Base-by-base conservation (phyloP, 495 filamentous ascomycete genomes). In the Halenospora varia region DNA sequence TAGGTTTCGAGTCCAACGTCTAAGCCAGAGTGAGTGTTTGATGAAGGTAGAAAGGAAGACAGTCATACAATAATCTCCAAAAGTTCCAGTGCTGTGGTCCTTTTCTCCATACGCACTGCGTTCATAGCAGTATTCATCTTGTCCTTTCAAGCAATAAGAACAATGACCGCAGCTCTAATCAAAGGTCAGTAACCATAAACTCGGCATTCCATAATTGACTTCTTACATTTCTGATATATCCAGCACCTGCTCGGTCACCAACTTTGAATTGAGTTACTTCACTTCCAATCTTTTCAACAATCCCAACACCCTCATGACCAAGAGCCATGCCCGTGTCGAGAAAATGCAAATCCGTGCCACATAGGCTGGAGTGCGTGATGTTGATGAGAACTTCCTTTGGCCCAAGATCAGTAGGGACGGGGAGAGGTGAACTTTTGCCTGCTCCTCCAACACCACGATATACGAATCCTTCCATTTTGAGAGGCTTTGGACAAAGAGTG, bases 291-390 rank as follows among this genome's bases (percentile, higher is more conserved):
- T 63, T 41, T 13, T 71, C 58, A 1, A 77, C 73, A 8, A 71
- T 61, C 1, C 76, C 76, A 24, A 70, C 68, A 65, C 76, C 73
- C 53, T 78, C 77, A 45, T 73, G 69, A 10, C 77, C 77, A 15
- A 77, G 70, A 39, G 75, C 73, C 17, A 63, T 64, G 13, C 67
- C 70, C 9, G 51, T 57, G 3, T 54, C 59, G 1, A 74, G 59
- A 29, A 68, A 65, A 55, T 73, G 70, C 46, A 71, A 44, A 56
- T 77, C 74, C 1, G 67, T 71, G 44, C 71, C 72, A 60, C 74
- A 77, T 56, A 77, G 65, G 42, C 76, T 72, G 23, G 75, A 75
- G 53, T 76, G 71, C 1, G 75, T 78, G 40, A 74, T 73, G 46
- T 73, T 69, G 54, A 80, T 62, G 44, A 73, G 73, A 42, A 79